Evolutionary conservation across 331 rosid species (phyloP), one percentile per base, ranked within the genome.

Genomic region (Telfairia occidentalis): DNA sequence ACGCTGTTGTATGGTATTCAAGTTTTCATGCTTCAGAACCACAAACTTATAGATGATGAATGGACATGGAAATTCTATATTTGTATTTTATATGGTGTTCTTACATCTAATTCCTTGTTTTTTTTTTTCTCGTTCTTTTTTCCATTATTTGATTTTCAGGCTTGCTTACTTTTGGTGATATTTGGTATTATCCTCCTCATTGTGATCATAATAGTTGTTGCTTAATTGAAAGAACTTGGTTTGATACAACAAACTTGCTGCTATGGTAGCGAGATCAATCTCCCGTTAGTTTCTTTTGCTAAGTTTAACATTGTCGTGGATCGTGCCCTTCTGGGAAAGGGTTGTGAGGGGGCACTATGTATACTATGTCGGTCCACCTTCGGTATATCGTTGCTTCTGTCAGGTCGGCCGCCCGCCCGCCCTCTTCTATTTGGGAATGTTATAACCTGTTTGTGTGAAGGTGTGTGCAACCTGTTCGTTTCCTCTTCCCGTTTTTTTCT

Each of bases 111-210:
- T 52, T 50, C 7, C 12, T 23, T 55, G 24, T 65, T 34, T 26
- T 32, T 4, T 11, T 4, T 5, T 55, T 26, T 24, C 1, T 26
- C 3, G 18, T 32, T 4, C 6, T 4, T 5, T 55, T 26, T 24
- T 2, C 12, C 3, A 28, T 43, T 12, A 2, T 32, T 50, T 61
- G 76, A 52, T 57, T 13, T 42, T 76, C 86, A 92, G 97, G 63
- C 88, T 26, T 92, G 96, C 86, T 88, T 92, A 84, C 98, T 94
- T 61, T 76, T 90, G 97, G 98, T 94, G 87, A 94, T 94, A 79
- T 91, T 94, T 35, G 98, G 96, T 52, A 86, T 94, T 5, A 93
- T 91, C 81, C 96, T 94, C 58, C 97, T 94, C 73, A 94, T 94
- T 57, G 88, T 91, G 80, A 77, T 94, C 78, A 80, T 94, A 76